A percentile compares a stretch with the other conserved stretches of the same genome.
Evolutionary conservation across 2,329 filamentous ascomycete species (phyloP).

Genomic region (Alternaria infectoria): DNA sequence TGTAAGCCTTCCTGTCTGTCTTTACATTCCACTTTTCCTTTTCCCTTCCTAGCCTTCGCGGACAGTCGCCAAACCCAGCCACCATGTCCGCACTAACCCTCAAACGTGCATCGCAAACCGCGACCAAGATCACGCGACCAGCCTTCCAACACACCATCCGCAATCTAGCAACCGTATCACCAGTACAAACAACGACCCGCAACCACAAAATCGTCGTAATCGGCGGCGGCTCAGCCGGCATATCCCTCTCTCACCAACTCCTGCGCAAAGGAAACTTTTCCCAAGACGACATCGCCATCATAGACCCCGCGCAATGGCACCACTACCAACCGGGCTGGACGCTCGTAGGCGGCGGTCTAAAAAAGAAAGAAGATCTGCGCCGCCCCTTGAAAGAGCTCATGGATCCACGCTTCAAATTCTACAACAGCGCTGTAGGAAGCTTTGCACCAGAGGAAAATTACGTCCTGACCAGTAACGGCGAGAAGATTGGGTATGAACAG

Average conservation of each 20-base stretch:
- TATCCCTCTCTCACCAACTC: conserved; percentile 71
- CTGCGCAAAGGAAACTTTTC: conserved; percentile 64
- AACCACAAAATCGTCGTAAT: conserved; percentile 71
- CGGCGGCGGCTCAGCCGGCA: conserved; percentile 70
- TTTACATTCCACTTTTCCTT: neutral
- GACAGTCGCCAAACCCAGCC: neutral
- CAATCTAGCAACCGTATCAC: conserved; percentile 35
- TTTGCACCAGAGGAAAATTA: conserved; percentile 64
- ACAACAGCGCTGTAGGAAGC: conserved; percentile 58
- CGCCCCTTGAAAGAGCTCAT: conserved; percentile 59
- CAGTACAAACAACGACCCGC: conserved; percentile 40
- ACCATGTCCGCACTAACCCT: neutral
- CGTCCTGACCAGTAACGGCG: conserved; percentile 1
- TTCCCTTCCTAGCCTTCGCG: neutral
- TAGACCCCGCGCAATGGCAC: conserved; percentile 69
- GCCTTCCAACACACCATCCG: conserved; percentile 5
- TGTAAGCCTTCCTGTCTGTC: neutral
- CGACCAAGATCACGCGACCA: neutral
- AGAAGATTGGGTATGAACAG: conserved; percentile 67
- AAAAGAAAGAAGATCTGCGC: conserved; percentile 65
- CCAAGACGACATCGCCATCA: conserved; percentile 66
- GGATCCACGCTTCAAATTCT: conserved; percentile 67
- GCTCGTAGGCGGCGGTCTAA: conserved; percentile 70
- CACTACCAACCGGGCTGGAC: conserved; percentile 76
- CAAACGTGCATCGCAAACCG: neutral